phyloP scores from a whole-genome alignment of 2,329 filamentous ascomycete species.

The Alternaria hordeiaustralica region DNA sequence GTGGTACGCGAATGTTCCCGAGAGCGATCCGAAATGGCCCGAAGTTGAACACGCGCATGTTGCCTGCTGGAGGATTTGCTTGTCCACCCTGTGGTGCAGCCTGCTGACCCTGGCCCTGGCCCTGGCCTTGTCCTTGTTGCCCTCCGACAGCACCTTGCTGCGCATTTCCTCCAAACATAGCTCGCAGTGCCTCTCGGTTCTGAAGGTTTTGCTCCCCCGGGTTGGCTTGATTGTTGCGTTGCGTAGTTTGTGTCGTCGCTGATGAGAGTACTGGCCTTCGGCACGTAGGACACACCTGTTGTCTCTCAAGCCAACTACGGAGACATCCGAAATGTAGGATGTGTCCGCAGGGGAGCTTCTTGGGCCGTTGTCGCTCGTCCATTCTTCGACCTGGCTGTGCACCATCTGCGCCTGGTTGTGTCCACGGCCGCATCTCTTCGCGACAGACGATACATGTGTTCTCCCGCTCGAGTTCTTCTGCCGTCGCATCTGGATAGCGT shows the following conservation, averaged over 20 bases:
- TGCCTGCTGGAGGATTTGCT: conserved; percentile 31
- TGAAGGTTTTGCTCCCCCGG: conserved; percentile 26
- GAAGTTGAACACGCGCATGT: conserved; percentile 47
- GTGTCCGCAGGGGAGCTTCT: conserved; percentile 95
- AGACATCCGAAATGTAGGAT: conserved; percentile 94
- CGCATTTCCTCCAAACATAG: conserved; percentile 25
- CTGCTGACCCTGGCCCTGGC: conserved; percentile 15
- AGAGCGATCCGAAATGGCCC: conserved; percentile 45
- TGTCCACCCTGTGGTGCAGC: conserved; percentile 27
- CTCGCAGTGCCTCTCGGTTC: conserved; percentile 25
- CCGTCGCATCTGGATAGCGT: conserved; percentile 86
- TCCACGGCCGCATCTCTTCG: conserved; percentile 91
- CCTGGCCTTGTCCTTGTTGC: conserved; percentile 20
- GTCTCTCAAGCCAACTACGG: conserved; percentile 94
- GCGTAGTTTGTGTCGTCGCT: conserved; percentile 34
- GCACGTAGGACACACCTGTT: conserved; percentile 97
- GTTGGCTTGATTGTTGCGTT: conserved; percentile 35
- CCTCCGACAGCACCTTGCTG: conserved; percentile 23
- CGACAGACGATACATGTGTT: conserved; percentile 98
- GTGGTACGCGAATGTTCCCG: conserved; percentile 42
- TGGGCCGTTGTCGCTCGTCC: conserved; percentile 84
- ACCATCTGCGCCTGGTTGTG: conserved; percentile 54
- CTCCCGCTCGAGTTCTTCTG: conserved; percentile 82
- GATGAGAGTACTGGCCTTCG: conserved; percentile 74
- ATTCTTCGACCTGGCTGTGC: conserved; percentile 53